Base-by-base conservation (phyloP, 2,329 filamentous ascomycete genomes). In the Ceratocystis papillata region DNA sequence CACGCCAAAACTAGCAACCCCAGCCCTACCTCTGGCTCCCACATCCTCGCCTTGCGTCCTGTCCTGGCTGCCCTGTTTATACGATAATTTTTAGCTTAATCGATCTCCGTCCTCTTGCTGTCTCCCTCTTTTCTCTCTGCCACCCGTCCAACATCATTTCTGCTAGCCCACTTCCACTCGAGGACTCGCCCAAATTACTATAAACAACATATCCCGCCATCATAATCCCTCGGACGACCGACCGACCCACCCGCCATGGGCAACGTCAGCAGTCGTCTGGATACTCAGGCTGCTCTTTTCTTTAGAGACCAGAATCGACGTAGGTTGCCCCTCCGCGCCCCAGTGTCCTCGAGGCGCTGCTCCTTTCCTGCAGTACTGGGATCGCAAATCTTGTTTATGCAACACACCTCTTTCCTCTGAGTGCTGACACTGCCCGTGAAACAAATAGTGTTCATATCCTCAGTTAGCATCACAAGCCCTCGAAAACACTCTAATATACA, bases 221-320 rank as follows among this genome's bases (percentile, higher is more conserved):
- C 25, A 30, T 17, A n/a, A 57, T 33, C 53, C 53, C 53, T 57
- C 53, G 22, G 53, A 57, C 53, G 53, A 30, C 10, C 53, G 10
- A 46, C 41, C 15, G 30, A 63, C 45, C n/a, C 44, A 37, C 30
- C n/a, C 48, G 45, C n/a, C 61, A 99, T 99, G 94, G 94, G 94
- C 74, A 91, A 88, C 79, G 87, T 96, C 77, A 87, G 85, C 76
- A 96, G 92, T 81, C 88, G 86, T 77, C 86, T 87, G 73, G 92
- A 96, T 72, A 92, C 96, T 73, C 89, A 86, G 74, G 82, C 85
- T 71, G 78, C 84, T 72, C 79, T 97, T 75, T 95, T 88, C 76
- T 80, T 97, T 74, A 88, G 89, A 79, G 94, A 99, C 75, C 94
- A 96, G 80, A 89, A 84, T 75, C 86, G 91, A 82, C 85, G 94